phyloP scores from a whole-genome alignment of 345 rosid species.

The Populus deltoides region DNA sequence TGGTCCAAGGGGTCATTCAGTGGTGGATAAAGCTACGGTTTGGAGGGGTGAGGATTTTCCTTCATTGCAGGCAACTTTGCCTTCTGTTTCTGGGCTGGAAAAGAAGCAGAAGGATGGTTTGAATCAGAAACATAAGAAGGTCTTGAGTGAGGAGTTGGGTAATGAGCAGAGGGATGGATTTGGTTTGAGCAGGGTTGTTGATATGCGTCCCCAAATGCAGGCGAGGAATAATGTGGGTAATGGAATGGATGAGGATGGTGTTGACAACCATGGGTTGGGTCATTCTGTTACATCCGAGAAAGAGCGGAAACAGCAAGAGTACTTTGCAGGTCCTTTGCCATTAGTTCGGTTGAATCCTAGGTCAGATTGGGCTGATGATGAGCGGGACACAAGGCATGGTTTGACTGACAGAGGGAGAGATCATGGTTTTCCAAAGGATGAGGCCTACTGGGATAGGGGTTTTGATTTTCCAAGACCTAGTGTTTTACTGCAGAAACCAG shows the following conservation, averaged over 20 bases:
- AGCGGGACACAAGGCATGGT: constrained; percentile 84
- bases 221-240: constrained; percentile 34
- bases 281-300: constrained; percentile 45
- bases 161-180: constrained; percentile 43
- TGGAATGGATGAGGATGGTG: constrained; percentile 40
- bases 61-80: constrained; percentile 70
- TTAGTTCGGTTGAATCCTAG: constrained; percentile 75
- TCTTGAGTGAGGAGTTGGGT: constrained; percentile 34
- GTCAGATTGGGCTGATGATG: constrained; percentile 99
- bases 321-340: constrained; percentile 67
- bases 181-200: constrained; percentile 41
- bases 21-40: constrained; percentile 56
- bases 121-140: constrained; percentile 65
- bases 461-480: constrained; percentile 67
- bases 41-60: constrained; percentile 98
- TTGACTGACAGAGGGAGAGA: constrained; percentile 62
- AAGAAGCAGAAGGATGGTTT: constrained; percentile 76
- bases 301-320: constrained; percentile 56
- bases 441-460: constrained; percentile 70
- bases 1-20: constrained; percentile 20
- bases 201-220: constrained; percentile 61
- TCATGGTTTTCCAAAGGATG: constrained; percentile 54
- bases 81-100: constrained; percentile 44
- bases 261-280: constrained; percentile 30
- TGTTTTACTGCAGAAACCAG: constrained; percentile 57